phyloP scores from a whole-genome alignment of 306 rosid genomes.

The Dalbergia cochinchinensis region DNA sequence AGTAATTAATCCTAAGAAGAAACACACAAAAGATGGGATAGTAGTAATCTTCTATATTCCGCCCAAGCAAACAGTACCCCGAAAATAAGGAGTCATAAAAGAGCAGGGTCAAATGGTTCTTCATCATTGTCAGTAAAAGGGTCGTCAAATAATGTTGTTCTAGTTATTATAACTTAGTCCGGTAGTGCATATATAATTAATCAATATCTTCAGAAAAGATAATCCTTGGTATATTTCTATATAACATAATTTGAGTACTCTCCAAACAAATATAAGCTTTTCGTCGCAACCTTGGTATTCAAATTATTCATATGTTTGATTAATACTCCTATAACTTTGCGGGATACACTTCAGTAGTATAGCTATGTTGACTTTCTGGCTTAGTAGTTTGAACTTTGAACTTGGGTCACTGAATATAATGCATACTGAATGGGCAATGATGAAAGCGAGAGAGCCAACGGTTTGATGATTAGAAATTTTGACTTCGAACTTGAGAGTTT shows the following conservation, averaged over 20 bases:
- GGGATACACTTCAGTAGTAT: not conserved
- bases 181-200: not conserved
- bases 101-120: too few species aligned
- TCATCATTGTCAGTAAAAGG: not conserved
- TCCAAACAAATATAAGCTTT: not conserved
- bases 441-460: conserved; percentile 43
- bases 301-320: not conserved
- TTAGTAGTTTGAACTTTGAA: conserved; percentile 16
- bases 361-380: not conserved
- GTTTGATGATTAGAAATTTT: not conserved
- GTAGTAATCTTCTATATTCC: too few species aligned
- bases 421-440: not conserved
- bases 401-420: not conserved
- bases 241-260: not conserved
- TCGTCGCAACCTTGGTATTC: not conserved
- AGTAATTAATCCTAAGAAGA: too few species aligned
- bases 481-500: not conserved
- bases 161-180: too few species aligned
- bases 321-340: not conserved
- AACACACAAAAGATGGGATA: too few species aligned
- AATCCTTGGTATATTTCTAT: not conserved
- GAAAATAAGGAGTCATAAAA: too few species aligned
- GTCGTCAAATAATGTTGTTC: not conserved
- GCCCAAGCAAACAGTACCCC: too few species aligned
- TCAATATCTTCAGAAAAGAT: not conserved